Percentiles rank a stretch among this genome's conserved stretches.
Conservation (phyloP, 1,139 yeast genomes). For the Sugiyamaella grinbergsii region DNA sequence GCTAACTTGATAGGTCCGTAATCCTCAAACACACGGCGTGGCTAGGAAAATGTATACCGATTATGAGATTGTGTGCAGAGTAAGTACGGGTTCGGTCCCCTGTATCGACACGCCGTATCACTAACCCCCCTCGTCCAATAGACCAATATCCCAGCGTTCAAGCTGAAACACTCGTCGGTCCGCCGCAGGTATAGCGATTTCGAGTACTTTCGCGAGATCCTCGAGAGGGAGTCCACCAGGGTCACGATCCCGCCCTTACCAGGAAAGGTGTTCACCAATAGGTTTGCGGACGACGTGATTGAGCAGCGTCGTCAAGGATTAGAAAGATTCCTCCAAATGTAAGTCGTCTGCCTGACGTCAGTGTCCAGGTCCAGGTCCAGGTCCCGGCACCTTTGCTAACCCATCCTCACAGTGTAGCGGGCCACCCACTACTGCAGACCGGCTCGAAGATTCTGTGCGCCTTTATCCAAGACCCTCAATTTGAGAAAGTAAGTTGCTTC, state of each 20-base stretch:
- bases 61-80: conserved; percentile 83
- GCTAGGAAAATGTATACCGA: conserved; percentile 80
- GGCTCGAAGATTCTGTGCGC: conserved; percentile 81
- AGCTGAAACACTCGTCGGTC: conserved; percentile 63
- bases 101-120: no score
- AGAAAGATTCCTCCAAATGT: conserved; percentile 70
- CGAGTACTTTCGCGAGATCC: conserved; percentile 71
- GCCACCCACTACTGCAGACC: conserved; percentile 91
- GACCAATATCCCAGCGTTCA: conserved; percentile 77
- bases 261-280: conserved; percentile 72
- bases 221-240: conserved; percentile 73
- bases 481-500: conserved; percentile 56
- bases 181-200: conserved; percentile 91
- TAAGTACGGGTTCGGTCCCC: conserved; percentile 32
- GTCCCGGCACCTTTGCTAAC: no score
- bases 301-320: conserved; percentile 83
- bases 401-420: conserved; percentile 60
- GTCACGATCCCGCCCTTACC: conserved; percentile 88
- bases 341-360: conserved; percentile 26
- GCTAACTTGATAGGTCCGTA: conserved; percentile 47
- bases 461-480: conserved; percentile 83
- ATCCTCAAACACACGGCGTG: conserved; percentile 71
- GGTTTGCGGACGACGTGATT: conserved; percentile 81
- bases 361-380: no score
- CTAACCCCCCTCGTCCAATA: no score